Conservation (phyloP, 805 yeast genomes). For the Sugiyamaella chiloensis region DNA sequence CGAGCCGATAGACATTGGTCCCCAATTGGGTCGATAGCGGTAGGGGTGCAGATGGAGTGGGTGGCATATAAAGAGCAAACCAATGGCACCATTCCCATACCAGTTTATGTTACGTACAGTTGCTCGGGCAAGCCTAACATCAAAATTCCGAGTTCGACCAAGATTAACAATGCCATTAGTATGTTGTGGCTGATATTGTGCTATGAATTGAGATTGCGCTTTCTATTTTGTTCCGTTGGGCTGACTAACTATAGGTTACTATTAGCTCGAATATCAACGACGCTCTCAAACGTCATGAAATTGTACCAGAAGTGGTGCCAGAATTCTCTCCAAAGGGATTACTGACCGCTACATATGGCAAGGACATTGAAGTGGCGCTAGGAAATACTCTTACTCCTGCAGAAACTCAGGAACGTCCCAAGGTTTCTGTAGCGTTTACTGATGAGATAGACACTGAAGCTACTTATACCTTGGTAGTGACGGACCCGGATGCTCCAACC, state of each 20-base stretch:
- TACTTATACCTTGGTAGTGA: slow-evolving; percentile 68
- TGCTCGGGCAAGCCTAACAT: neutral
- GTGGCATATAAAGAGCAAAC: slow-evolving; percentile 1
- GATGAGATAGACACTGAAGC: slow-evolving; percentile 46
- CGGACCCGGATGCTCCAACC: slow-evolving; percentile 95
- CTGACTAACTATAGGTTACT: slow-evolving; percentile 28
- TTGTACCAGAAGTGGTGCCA: slow-evolving; percentile 43
- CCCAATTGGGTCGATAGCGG: slow-evolving; percentile 1
- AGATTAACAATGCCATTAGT: slow-evolving; percentile 14
- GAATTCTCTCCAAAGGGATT: slow-evolving; percentile 35
- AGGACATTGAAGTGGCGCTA: slow-evolving; percentile 60
- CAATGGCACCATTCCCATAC: neutral
- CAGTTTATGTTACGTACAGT: slow-evolving; percentile 2
- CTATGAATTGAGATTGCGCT: too few relatives aligned
- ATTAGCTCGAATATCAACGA: slow-evolving; percentile 34
- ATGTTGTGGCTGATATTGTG: neutral
- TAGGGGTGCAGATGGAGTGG: too few relatives aligned
- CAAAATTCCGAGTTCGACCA: neutral
- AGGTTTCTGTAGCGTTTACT: slow-evolving; percentile 59
- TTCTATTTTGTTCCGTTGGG: too few relatives aligned
- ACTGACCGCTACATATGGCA: slow-evolving; percentile 62
- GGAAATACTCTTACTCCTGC: slow-evolving; percentile 68
- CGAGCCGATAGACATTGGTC: too few relatives aligned
- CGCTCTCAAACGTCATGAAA: slow-evolving; percentile 39
- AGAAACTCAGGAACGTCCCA: slow-evolving; percentile 67